phyloP scores from a whole-genome alignment of 169 alveolate species.

The Plasmodium gaboni region DNA sequence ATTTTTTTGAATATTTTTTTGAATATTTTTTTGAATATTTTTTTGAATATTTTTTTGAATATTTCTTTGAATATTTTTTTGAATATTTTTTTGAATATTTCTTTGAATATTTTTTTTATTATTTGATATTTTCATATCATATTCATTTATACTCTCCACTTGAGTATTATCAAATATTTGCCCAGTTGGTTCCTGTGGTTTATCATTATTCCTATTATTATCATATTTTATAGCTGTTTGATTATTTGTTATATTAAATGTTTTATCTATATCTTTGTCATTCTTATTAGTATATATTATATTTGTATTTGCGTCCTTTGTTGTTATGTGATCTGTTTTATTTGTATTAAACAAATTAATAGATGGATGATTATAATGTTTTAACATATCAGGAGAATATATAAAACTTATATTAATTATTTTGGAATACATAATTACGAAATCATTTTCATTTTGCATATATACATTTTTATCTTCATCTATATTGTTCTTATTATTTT shows the following conservation, averaged over 20 bases:
- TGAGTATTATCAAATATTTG: too few relatives aligned
- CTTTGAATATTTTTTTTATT: too few relatives aligned
- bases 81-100: neutral
- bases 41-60: neutral
- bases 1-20: too few relatives aligned
- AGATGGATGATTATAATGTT: slow-evolving; percentile 37
- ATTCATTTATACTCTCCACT: too few relatives aligned
- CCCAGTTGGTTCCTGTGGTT: too few relatives aligned
- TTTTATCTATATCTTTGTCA: too few relatives aligned
- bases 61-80: too few relatives aligned
- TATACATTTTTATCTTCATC: neutral
- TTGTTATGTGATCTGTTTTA: slow-evolving; percentile 4
- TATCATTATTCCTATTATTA: too few relatives aligned
- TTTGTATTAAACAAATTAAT: slow-evolving; percentile 35
- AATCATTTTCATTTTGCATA: neutral
- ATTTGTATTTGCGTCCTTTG: neutral
- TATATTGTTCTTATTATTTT: neutral
- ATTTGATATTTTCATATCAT: neutral
- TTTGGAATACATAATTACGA: slow-evolving; percentile 18
- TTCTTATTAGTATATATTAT: neutral
- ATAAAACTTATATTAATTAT: slow-evolving; percentile 28
- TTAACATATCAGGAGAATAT: slow-evolving; percentile 17
- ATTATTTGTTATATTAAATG: too few relatives aligned
- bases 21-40: neutral
- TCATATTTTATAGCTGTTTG: too few relatives aligned